A percentile compares a stretch with the other conserved stretches of the same genome.
These are phyloP conservation scores for Ceratobasidium theobromae DNA, from an alignment of 1,284 basidiomycete species.

Conservation along the genomic window DNA sequence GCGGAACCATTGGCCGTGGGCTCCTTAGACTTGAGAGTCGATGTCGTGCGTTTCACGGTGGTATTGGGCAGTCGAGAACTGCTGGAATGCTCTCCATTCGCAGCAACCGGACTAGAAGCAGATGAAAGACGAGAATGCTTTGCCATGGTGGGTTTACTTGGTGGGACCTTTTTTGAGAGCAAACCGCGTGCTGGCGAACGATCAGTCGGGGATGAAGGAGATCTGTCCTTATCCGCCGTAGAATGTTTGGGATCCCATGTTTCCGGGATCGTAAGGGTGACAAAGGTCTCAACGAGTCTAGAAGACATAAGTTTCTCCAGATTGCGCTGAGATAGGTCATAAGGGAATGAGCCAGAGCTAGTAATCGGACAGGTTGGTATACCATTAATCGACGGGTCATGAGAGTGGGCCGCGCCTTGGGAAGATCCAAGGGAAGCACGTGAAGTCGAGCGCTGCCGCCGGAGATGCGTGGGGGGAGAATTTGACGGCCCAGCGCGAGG, in stretches of 20 bases:
- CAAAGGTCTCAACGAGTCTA: constrained; percentile 77
- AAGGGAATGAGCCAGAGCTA: constrained; percentile 36
- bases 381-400: background rate
- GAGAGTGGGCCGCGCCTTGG: constrained; percentile 11
- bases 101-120: background rate
- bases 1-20: constrained; percentile 16
- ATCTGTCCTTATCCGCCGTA: background rate
- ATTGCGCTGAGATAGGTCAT: constrained; percentile 55
- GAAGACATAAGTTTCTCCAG: constrained; percentile 68
- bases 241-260: constrained; percentile 42
- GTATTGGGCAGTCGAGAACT: background rate
- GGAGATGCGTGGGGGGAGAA: constrained; percentile 31
- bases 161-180: background rate
- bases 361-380: constrained; percentile 25
- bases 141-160: background rate
- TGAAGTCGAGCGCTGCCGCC: constrained; percentile 30
- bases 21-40: constrained; percentile 12
- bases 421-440: constrained; percentile 31
- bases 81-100: background rate
- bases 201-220: constrained; percentile 15
- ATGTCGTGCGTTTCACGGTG: constrained; percentile 6
- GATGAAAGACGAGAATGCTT: constrained; percentile 13
- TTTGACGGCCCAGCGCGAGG: constrained; percentile 34
- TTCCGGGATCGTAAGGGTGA: constrained; percentile 50
- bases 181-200: constrained; percentile 6